Evolutionary conservation across 192 early-diverging fungal genomes (phyloP).

Genomic region (Coemansia sp.): DNA sequence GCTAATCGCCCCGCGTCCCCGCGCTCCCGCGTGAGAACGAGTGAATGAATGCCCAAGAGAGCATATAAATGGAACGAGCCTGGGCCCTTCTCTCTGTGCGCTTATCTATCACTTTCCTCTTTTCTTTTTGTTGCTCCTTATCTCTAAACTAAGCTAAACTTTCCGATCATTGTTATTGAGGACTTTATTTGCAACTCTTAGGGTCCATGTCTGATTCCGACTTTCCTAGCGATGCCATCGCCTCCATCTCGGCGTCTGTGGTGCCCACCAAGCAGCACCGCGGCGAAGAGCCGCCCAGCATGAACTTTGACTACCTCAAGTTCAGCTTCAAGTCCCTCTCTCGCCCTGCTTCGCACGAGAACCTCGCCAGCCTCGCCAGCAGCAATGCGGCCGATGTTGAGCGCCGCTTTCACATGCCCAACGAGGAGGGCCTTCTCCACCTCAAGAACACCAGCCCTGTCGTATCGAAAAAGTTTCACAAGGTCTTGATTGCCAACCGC

Average conservation of each 20-base stretch:
- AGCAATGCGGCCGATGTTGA: constrained; percentile 44
- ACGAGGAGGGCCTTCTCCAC: constrained; percentile 55
- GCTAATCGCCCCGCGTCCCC: background rate
- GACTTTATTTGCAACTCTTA: constrained; percentile 13
- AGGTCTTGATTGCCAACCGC: constrained; percentile 61
- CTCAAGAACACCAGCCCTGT: constrained; percentile 56
- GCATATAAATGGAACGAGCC: background rate
- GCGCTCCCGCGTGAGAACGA: background rate
- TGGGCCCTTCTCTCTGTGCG: background rate
- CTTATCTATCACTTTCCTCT: background rate
- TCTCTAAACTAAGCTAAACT: background rate
- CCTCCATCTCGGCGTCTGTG: constrained; percentile 44
- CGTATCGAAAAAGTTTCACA: constrained; percentile 51
- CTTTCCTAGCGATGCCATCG: constrained; percentile 43
- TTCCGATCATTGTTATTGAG: background rate
- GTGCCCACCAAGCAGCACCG: constrained; percentile 32
- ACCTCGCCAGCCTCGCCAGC: constrained; percentile 27
- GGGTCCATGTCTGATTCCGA: constrained; percentile 37
- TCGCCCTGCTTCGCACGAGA: constrained; percentile 44
- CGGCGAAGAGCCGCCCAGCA: constrained; percentile 34
- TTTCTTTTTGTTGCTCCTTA: background rate
- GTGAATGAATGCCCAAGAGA: background rate
- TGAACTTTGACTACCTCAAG: constrained; percentile 59
- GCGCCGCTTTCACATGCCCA: constrained; percentile 59
- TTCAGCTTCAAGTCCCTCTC: constrained; percentile 58